phyloP scores from a whole-genome alignment of 805 yeast genomes.

The Wickerhamiella shivajii region DNA sequence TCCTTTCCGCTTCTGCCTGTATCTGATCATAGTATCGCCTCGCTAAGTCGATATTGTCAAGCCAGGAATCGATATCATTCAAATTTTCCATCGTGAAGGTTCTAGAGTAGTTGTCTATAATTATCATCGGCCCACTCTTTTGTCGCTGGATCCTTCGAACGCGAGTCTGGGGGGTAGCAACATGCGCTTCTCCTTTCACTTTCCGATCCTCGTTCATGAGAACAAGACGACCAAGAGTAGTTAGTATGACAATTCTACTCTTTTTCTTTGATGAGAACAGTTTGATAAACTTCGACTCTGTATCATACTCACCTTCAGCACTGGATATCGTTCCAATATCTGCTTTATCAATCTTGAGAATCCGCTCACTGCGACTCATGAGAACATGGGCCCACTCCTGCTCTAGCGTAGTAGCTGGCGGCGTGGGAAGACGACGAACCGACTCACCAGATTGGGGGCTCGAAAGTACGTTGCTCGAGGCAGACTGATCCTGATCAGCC shows the following conservation, averaged over 20 bases:
- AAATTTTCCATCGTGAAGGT: constrained; percentile 19
- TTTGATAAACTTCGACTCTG: constrained; percentile 18
- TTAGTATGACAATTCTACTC: constrained; percentile 22
- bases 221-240: constrained; percentile 24
- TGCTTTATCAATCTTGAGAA: constrained; percentile 32
- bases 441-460: no score
- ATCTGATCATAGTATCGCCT: constrained; percentile 21
- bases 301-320: constrained; percentile 11
- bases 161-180: constrained; percentile 23
- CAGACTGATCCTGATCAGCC: no score
- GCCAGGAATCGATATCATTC: constrained; percentile 24
- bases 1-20: constrained; percentile 19
- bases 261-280: constrained; percentile 20
- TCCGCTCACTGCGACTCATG: constrained; percentile 32
- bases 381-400: constrained; percentile 34
- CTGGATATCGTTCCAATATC: constrained; percentile 14
- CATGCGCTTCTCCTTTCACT: constrained; percentile 22
- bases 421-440: constrained; percentile 12
- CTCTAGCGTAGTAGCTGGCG: constrained; percentile 34
- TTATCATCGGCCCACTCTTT: constrained; percentile 16
- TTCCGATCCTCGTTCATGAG: constrained; percentile 22
- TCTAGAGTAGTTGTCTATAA: constrained; percentile 23
- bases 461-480: no score
- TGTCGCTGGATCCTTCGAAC: constrained; percentile 15
- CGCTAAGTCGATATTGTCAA: constrained; percentile 21